phyloP scores from a whole-genome alignment of 192 early-diverging fungal genomes.

The Coemansia sp. region DNA sequence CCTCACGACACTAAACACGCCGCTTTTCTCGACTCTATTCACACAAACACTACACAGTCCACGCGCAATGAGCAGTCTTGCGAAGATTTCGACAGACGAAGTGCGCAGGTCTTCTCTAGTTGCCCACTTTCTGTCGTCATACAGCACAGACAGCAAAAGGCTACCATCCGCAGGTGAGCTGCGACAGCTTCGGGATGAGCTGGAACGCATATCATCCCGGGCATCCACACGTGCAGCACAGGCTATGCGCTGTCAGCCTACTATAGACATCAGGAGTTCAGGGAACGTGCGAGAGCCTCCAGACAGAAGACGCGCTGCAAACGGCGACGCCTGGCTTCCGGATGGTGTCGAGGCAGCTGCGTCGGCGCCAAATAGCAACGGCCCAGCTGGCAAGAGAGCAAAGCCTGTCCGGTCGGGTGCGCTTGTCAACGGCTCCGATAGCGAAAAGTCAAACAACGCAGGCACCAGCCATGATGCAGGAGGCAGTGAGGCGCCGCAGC shows the following conservation, averaged over 20 bases:
- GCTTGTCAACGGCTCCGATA: conserved; percentile 28
- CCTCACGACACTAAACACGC: no score
- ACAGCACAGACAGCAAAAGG: conserved; percentile 11
- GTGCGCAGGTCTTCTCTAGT: conserved; percentile 31
- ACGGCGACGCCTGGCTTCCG: neutral
- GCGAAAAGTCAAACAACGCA: conserved; percentile 29
- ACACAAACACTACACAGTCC: neutral
- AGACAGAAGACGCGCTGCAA: neutral
- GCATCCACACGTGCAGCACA: conserved; percentile 20
- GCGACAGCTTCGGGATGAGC: conserved; percentile 35
- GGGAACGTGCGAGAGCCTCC: neutral
- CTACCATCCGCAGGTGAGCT: conserved; percentile 25
- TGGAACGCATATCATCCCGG: conserved; percentile 28
- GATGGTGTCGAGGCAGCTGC: neutral
- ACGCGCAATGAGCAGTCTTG: conserved; percentile 16
- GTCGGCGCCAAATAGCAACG: conserved; percentile 10
- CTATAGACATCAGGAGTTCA: neutral
- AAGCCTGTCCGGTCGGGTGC: conserved; percentile 8
- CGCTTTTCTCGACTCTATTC: neutral
- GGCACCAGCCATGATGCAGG: neutral
- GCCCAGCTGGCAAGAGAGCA: conserved; percentile 32
- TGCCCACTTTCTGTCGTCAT: conserved; percentile 23
- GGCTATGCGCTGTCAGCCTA: neutral
- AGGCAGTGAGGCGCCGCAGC: conserved; percentile 4
- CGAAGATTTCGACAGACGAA: conserved; percentile 21